Percentiles rank a stretch among this genome's conserved stretches.
These are phyloP conservation scores for Colletotrichum trifolii DNA, from an alignment of 2,329 filamentous ascomycete species.

Conservation along the genomic window DNA sequence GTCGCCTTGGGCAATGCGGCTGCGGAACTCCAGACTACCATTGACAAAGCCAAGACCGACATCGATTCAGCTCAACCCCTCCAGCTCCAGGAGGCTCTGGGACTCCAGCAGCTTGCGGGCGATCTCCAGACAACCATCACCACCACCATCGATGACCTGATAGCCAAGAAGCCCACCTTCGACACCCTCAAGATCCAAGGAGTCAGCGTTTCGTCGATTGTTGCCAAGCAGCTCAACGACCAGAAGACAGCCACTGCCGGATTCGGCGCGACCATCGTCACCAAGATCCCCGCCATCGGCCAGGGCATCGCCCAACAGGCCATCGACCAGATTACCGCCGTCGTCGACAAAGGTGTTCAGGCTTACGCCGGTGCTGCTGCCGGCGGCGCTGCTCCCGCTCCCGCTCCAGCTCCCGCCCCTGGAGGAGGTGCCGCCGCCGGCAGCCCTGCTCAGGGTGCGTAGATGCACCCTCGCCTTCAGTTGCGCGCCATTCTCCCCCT, in stretches of 20 bases:
- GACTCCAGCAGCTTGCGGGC: slow-evolving; percentile 37
- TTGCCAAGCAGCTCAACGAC: slow-evolving; percentile 38
- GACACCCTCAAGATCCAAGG: slow-evolving; percentile 26
- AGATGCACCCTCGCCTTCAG: slow-evolving; percentile 15
- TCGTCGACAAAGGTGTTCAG: slow-evolving; percentile 39
- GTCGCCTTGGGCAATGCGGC: slow-evolving; percentile 43
- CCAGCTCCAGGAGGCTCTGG: slow-evolving; percentile 40
- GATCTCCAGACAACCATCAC: slow-evolving; percentile 38
- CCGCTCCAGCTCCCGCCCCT: slow-evolving; percentile 20
- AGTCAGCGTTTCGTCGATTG: slow-evolving; percentile 40
- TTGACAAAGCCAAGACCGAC: slow-evolving; percentile 39
- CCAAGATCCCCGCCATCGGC: slow-evolving; percentile 43
- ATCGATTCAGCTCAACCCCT: slow-evolving; percentile 41
- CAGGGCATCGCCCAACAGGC: slow-evolving; percentile 42
- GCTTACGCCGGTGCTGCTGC: slow-evolving; percentile 22
- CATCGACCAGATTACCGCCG: slow-evolving; percentile 39
- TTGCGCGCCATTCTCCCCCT: slow-evolving; percentile 12
- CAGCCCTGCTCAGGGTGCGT: slow-evolving; percentile 19
- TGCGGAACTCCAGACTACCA: slow-evolving; percentile 25
- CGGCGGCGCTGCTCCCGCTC: slow-evolving; percentile 19
- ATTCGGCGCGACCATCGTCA: slow-evolving; percentile 40
- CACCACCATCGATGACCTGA: slow-evolving; percentile 37
- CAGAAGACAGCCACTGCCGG: slow-evolving; percentile 37
- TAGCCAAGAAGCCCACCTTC: slow-evolving; percentile 41
- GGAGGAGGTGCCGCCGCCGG: slow-evolving; percentile 8